These are phyloP conservation scores for Avena eriantha DNA, from an alignment of 176 grass and related monocot genomes.

Conservation along the genomic window DNA sequence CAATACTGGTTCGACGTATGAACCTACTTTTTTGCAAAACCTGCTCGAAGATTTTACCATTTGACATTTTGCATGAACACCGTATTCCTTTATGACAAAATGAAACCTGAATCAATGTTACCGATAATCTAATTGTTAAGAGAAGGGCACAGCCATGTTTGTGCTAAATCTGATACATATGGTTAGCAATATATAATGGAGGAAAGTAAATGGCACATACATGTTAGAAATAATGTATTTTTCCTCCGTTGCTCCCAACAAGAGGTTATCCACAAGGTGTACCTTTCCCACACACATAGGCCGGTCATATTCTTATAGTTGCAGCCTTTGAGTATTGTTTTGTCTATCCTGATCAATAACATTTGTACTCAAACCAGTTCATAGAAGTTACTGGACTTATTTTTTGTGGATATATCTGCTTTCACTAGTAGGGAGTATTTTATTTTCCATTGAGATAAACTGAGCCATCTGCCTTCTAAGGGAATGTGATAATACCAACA, in stretches of 20 bases:
- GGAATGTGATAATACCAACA: conserved; percentile 24
- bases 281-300: conserved; percentile 26
- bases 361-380: conserved; percentile 28
- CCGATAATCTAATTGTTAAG: conserved; percentile 17
- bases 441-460: neutral
- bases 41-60: neutral
- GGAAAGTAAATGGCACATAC: conserved; percentile 17
- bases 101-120: conserved; percentile 23
- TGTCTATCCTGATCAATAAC: conserved; percentile 18
- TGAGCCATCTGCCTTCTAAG: conserved; percentile 3
- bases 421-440: conserved; percentile 13
- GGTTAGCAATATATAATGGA: conserved; percentile 22
- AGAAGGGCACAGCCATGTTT: neutral
- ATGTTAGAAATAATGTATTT: neutral
- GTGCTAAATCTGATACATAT: conserved; percentile 19
- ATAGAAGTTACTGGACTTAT: conserved; percentile 21
- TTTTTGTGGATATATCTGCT: conserved; percentile 20
- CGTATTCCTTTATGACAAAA: neutral
- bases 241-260: conserved; percentile 14
- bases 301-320: conserved; percentile 26
- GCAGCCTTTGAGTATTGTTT: conserved; percentile 13
- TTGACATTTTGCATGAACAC: conserved; percentile 34
- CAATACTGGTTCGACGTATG: conserved; percentile 67
- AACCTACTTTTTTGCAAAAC: conserved; percentile 32
- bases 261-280: conserved; percentile 2